A percentile compares a stretch with the other conserved stretches of the same genome.
These are phyloP conservation scores for Erigeron canadensis DNA, from an alignment of 129 eudicot genomes.

Conservation along the genomic window DNA sequence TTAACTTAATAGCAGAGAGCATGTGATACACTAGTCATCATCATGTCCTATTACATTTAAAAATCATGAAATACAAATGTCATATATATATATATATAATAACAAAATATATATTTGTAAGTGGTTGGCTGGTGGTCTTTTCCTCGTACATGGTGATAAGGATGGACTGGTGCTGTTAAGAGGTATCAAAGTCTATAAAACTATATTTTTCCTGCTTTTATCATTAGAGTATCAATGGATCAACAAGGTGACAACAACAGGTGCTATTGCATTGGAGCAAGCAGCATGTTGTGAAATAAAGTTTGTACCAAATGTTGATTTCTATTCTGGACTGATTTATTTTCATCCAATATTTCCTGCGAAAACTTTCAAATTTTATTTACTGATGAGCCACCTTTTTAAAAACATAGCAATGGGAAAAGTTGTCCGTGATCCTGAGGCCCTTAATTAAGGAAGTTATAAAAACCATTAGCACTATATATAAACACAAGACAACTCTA, in stretches of 20 bases:
- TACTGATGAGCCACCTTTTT: background rate
- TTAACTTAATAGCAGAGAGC: no score
- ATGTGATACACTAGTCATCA: no score
- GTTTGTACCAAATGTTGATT: conserved; percentile 95
- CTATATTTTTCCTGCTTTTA: conserved; percentile 4
- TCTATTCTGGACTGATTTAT: conserved; percentile 90
- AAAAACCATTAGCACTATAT: no score
- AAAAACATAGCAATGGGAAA: conserved; percentile 72
- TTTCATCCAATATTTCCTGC: background rate
- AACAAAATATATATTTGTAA: no score
- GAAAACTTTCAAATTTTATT: background rate
- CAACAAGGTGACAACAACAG: conserved; percentile 37
- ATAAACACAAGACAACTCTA: no score
- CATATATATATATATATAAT: no score
- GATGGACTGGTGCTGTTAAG: conserved; percentile 69
- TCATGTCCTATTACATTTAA: no score
- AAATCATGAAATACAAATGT: no score
- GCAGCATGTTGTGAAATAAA: conserved; percentile 90
- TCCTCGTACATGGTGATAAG: no score
- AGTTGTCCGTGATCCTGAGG: no score
- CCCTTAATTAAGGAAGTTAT: no score
- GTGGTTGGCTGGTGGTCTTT: no score
- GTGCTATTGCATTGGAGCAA: conserved; percentile 94
- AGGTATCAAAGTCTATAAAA: background rate
- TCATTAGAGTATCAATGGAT: background rate